These are phyloP conservation scores for Nannochloris sp. DNA, from an alignment of 139 green algal species.

Conservation along the genomic window DNA sequence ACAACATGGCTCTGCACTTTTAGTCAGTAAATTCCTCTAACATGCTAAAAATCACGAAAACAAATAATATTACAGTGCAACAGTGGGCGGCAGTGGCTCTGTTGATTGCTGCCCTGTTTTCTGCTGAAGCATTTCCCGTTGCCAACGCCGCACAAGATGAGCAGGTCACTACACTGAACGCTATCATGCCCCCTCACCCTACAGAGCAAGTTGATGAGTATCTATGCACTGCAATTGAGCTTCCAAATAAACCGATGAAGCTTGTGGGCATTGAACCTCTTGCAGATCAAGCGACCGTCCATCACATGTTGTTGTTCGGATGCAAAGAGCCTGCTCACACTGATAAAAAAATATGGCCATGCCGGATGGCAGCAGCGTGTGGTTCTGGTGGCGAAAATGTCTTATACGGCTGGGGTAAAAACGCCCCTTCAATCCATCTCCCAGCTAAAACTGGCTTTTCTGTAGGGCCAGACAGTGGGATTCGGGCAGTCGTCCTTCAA, in stretches of 20 bases:
- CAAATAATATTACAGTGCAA: too few species aligned
- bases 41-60: too few species aligned
- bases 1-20: too few species aligned
- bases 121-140: too few species aligned
- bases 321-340: slow-evolving; percentile 26
- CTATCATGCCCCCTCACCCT: slow-evolving; percentile 28
- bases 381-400: slow-evolving; percentile 23
- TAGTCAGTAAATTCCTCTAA: too few species aligned
- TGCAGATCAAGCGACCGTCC: slow-evolving; percentile 57
- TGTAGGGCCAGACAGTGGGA: slow-evolving; percentile 44
- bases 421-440: slow-evolving; percentile 56
- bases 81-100: too few species aligned
- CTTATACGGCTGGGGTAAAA: slow-evolving; percentile 79
- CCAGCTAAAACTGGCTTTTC: slow-evolving; percentile 61
- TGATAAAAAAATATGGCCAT: slow-evolving; percentile 44
- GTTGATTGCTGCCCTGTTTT: too few species aligned
- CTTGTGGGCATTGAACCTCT: slow-evolving; percentile 56
- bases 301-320: slow-evolving; percentile 89
- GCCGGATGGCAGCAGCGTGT: slow-evolving; percentile 35
- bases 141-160: background rate
- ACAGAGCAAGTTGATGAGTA: slow-evolving; percentile 37
- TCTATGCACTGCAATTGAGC: slow-evolving; percentile 44
- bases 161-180: slow-evolving; percentile 1
- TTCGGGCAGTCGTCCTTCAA: slow-evolving; percentile 64
- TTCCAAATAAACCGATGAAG: slow-evolving; percentile 46